Percentiles rank a stretch among this genome's conserved stretches.
phyloP scores from a whole-genome alignment of 257 asterid species.

The Capsicum pubescens region DNA sequence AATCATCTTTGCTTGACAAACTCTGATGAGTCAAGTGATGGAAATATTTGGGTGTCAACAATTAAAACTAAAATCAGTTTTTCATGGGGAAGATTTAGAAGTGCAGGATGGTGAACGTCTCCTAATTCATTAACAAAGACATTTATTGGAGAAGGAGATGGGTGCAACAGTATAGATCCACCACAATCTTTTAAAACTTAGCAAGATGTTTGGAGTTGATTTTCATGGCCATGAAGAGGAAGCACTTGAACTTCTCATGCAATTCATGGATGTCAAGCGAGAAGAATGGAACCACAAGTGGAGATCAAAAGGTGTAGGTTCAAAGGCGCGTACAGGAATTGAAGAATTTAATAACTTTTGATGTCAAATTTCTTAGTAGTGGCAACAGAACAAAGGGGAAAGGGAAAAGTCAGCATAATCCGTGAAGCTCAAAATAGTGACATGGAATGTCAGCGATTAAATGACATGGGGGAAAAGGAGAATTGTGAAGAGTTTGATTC shows the following conservation, averaged over 20 bases:
- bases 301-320: background rate
- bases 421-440: background rate
- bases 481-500: background rate
- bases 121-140: background rate
- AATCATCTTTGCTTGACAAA: background rate
- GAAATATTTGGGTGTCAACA: background rate
- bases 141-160: background rate
- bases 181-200: background rate
- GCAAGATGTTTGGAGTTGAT: background rate
- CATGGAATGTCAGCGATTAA: background rate
- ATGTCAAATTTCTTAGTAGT: background rate
- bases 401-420: background rate
- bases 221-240: background rate
- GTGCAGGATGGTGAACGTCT: background rate
- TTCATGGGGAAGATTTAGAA: background rate
- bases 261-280: background rate
- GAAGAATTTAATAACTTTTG: background rate
- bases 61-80: background rate
- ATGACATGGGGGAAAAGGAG: background rate
- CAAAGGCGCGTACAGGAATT: background rate
- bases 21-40: background rate
- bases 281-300: background rate
- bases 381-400: background rate
- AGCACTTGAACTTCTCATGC: background rate
- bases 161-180: background rate